Evolutionary conservation across 108 stramenopile genomes (phyloP).

Genomic region (Fistulifera pelliculosa): DNA sequence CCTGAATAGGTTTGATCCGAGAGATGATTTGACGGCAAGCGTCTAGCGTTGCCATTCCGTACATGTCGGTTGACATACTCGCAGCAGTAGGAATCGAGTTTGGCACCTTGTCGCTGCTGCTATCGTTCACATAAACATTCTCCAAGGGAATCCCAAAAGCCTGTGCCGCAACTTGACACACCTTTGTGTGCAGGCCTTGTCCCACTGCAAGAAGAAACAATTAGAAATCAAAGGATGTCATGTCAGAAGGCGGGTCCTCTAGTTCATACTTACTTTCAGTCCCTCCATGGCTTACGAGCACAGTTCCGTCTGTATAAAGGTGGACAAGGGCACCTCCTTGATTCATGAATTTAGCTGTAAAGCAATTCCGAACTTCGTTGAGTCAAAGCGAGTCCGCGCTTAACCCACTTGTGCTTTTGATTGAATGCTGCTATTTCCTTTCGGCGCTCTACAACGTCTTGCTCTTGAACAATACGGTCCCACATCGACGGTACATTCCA

Average conservation of each 20-base stretch:
- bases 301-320: slow-evolving; percentile 88
- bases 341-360: slow-evolving; percentile 80
- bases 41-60: slow-evolving; percentile 94
- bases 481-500: slow-evolving; percentile 86
- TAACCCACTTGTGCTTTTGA: slow-evolving; percentile 66
- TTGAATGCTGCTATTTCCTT: slow-evolving; percentile 72
- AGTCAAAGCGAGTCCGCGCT: slow-evolving; percentile 79
- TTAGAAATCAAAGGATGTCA: no score
- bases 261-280: no score
- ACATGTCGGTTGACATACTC: slow-evolving; percentile 84
- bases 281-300: slow-evolving; percentile 89
- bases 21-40: slow-evolving; percentile 85
- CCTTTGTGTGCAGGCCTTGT: slow-evolving; percentile 92
- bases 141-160: slow-evolving; percentile 84
- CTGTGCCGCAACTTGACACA: slow-evolving; percentile 88
- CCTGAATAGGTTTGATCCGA: slow-evolving; percentile 72
- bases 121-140: slow-evolving; percentile 87
- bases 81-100: slow-evolving; percentile 91
- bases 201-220: no score
- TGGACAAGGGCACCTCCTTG: slow-evolving; percentile 93
- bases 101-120: slow-evolving; percentile 84
- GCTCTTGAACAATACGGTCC: slow-evolving; percentile 48
- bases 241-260: no score
- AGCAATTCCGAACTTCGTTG: slow-evolving; percentile 94
- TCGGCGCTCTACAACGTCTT: slow-evolving; percentile 53